Conservation (phyloP, 31 red algal species). For the Bonnemaisonia californica region DNA sequence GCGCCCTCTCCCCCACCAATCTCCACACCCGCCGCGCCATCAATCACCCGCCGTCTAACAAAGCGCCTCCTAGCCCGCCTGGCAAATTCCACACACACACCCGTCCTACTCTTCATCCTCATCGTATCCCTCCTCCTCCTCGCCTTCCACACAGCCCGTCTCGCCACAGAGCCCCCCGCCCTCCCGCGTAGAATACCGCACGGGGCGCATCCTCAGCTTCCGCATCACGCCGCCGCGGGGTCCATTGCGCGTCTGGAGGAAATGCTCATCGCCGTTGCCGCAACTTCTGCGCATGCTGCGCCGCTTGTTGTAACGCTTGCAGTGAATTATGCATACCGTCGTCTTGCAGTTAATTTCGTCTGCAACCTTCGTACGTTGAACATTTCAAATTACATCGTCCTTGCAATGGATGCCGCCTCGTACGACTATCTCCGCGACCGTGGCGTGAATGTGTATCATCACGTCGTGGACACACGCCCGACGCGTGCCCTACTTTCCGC, state of each 20-base stretch:
- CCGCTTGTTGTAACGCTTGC: slow-evolving; percentile 32
- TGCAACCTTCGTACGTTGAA: slow-evolving; percentile 55
- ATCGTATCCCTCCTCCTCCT: background rate
- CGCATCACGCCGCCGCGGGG: slow-evolving; percentile 2
- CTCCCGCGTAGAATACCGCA: background rate
- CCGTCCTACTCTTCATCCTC: background rate
- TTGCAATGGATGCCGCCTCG: slow-evolving; percentile 51
- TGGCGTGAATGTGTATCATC: slow-evolving; percentile 43
- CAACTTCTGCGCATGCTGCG: background rate
- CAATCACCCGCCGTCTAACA: too few species aligned
- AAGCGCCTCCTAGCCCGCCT: too few species aligned
- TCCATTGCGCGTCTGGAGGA: slow-evolving; percentile 12
- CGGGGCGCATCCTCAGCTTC: background rate
- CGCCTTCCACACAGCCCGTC: background rate
- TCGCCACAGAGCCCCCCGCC: background rate
- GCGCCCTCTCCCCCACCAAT: too few species aligned
- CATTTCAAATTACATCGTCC: slow-evolving; percentile 48
- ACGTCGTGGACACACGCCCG: slow-evolving; percentile 1
- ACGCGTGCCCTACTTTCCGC: background rate
- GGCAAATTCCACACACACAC: too few species aligned
- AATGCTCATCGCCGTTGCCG: background rate
- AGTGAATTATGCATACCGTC: slow-evolving; percentile 69
- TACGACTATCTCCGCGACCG: slow-evolving; percentile 31
- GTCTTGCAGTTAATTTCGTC: slow-evolving; percentile 74
- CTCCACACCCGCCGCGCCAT: too few species aligned